These are phyloP conservation scores for Ceriops zippeliana DNA, from an alignment of 345 rosid genomes.

Conservation along the genomic window DNA sequence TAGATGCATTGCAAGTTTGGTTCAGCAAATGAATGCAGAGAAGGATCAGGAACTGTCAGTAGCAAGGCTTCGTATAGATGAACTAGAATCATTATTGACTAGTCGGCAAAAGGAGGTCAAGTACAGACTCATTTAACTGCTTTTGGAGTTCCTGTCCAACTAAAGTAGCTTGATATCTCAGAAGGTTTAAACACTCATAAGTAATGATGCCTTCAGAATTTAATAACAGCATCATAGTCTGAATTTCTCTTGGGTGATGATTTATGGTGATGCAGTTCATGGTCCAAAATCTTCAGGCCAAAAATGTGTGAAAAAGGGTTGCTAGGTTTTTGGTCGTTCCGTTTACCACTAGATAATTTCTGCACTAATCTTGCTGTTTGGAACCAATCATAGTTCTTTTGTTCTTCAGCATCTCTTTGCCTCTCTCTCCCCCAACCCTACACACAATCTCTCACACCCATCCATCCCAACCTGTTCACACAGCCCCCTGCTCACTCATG, in stretches of 20 bases:
- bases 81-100: conserved; percentile 59
- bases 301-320: too few relatives aligned
- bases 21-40: conserved; percentile 81
- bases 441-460: too few relatives aligned
- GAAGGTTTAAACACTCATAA: background rate
- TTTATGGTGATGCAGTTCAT: background rate
- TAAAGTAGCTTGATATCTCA: background rate
- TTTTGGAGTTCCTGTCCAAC: background rate
- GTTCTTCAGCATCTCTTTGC: too few relatives aligned
- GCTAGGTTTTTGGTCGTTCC: too few relatives aligned
- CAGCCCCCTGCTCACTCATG: too few relatives aligned
- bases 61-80: conserved; percentile 61
- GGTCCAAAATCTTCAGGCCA: background rate
- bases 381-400: too few relatives aligned
- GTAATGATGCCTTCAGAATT: background rate
- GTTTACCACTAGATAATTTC: too few relatives aligned
- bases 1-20: conserved; percentile 80
- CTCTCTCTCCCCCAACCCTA: too few relatives aligned
- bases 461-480: too few relatives aligned
- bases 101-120: conserved; percentile 76
- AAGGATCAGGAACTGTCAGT: conserved; percentile 72
- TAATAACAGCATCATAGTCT: background rate
- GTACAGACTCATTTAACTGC: background rate
- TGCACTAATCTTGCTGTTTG: too few relatives aligned
- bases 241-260: background rate